Percentiles rank a stretch among this genome's conserved stretches.
Conservation (phyloP, 2,329 filamentous ascomycete species). For the Sclerotinia sclerotiorum region DNA sequence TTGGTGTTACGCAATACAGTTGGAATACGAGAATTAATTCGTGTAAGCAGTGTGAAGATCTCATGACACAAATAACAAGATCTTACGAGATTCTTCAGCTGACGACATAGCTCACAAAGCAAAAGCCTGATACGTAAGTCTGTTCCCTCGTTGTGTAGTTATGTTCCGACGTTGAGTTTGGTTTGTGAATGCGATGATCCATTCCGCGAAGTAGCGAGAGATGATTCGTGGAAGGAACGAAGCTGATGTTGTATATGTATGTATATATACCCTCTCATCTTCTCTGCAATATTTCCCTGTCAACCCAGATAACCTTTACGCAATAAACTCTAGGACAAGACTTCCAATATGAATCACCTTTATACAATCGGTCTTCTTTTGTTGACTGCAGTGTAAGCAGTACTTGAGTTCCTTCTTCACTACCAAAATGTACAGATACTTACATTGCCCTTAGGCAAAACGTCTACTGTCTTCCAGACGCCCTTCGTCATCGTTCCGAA, state of each 20-base stretch:
- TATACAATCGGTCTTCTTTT: slow-evolving; percentile 2
- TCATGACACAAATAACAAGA: not conserved
- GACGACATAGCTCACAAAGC: not conserved
- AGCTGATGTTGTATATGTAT: slow-evolving; percentile 2
- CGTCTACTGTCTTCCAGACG: slow-evolving; percentile 15
- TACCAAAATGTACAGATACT: not conserved
- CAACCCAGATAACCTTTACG: not conserved
- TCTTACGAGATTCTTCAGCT: slow-evolving; percentile 12
- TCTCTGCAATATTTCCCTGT: not conserved
- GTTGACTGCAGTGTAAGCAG: slow-evolving; percentile 11
- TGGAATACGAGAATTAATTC: slow-evolving; percentile 6
- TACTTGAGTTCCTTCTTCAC: not conserved
- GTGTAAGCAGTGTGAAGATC: slow-evolving; percentile 4
- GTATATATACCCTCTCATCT: not conserved
- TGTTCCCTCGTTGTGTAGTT: not conserved
- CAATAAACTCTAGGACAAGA: not conserved
- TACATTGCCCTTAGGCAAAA: slow-evolving; percentile 1
- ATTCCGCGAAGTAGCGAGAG: slow-evolving; percentile 10
- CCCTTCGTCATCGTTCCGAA: slow-evolving; percentile 4
- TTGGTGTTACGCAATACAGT: not conserved
- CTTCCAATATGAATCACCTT: slow-evolving; percentile 18
- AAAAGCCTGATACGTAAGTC: not conserved
- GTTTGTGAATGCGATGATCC: slow-evolving; percentile 13
- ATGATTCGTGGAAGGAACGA: slow-evolving; percentile 16
- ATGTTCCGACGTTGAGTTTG: not conserved